Conservation (phyloP, 179 eudicot species). For the Heliamphora pulchella region DNA sequence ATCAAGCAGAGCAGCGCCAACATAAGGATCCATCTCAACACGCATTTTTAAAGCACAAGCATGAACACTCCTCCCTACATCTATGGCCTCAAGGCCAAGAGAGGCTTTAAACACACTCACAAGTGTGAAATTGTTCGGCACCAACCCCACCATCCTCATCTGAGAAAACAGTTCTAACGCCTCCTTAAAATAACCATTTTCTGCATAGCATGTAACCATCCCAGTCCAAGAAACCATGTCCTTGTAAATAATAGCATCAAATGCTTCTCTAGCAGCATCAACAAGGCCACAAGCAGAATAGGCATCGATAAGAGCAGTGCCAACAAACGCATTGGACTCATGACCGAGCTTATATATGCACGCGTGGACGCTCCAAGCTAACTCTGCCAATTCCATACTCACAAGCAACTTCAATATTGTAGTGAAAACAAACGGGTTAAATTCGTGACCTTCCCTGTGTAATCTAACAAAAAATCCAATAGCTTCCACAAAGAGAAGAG, state of each 20-base stretch:
- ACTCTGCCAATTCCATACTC: conserved; percentile 35
- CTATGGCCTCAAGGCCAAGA: conserved; percentile 36
- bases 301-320: conserved; percentile 48
- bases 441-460: conserved; percentile 44
- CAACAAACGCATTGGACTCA: conserved; percentile 43
- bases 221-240: conserved; percentile 67
- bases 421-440: conserved; percentile 55
- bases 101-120: conserved; percentile 51
- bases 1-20: conserved; percentile 50
- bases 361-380: conserved; percentile 33
- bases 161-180: conserved; percentile 31
- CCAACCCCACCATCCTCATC: conserved; percentile 41
- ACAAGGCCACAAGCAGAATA: conserved; percentile 48
- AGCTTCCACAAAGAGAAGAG: conserved; percentile 26
- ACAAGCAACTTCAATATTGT: conserved; percentile 48
- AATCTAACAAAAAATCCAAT: conserved; percentile 31
- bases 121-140: conserved; percentile 50
- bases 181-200: conserved; percentile 35
- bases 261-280: conserved; percentile 34
- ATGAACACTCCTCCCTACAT: conserved; percentile 34
- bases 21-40: conserved; percentile 41
- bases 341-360: conserved; percentile 45
- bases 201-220: conserved; percentile 48
- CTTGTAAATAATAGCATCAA: conserved; percentile 38
- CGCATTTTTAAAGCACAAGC: conserved; percentile 40